These are phyloP conservation scores for Xylaria hypoxylon DNA, from an alignment of 2,329 filamentous ascomycete species.

Conservation along the genomic window DNA sequence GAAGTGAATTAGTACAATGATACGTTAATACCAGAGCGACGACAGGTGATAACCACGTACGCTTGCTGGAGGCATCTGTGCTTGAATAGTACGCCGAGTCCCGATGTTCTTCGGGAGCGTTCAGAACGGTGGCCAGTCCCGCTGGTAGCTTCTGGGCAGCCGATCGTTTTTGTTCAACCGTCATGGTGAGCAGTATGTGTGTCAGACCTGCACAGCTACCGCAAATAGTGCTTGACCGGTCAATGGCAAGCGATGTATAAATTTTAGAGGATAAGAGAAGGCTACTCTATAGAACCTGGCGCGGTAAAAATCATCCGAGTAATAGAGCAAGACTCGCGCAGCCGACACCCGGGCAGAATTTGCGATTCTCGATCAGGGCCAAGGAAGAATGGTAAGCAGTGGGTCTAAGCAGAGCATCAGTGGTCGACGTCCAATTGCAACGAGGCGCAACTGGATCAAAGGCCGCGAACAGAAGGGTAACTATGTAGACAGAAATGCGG, in stretches of 20 bases:
- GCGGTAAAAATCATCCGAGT: conserved; percentile 21
- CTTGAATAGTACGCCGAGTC: conserved; percentile 66
- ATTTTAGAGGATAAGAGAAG: background rate
- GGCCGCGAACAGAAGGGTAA: conserved; percentile 29
- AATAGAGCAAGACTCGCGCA: conserved; percentile 21
- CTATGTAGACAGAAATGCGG: conserved; percentile 17
- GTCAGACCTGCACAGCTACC: background rate
- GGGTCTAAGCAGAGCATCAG: conserved; percentile 43
- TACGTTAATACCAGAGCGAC: background rate
- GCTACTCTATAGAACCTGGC: conserved; percentile 14
- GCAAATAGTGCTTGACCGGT: background rate
- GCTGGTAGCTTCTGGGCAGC: conserved; percentile 60
- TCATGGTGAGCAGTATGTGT: conserved; percentile 48
- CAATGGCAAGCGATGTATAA: conserved; percentile 17
- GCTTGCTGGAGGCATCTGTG: conserved; percentile 63
- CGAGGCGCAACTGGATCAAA: conserved; percentile 46
- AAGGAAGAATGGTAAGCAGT: conserved; percentile 35
- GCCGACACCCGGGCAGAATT: conserved; percentile 2
- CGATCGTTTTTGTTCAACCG: conserved; percentile 51
- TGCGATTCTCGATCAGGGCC: conserved; percentile 13
- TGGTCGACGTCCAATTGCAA: conserved; percentile 46
- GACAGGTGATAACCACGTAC: conserved; percentile 52
- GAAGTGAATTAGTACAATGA: conserved; percentile 41
- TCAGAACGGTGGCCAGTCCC: conserved; percentile 64
- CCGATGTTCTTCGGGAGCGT: conserved; percentile 62